Evolutionary conservation across 345 rosid genomes (phyloP).

Genomic region (Eucalyptus polyanthemos): DNA sequence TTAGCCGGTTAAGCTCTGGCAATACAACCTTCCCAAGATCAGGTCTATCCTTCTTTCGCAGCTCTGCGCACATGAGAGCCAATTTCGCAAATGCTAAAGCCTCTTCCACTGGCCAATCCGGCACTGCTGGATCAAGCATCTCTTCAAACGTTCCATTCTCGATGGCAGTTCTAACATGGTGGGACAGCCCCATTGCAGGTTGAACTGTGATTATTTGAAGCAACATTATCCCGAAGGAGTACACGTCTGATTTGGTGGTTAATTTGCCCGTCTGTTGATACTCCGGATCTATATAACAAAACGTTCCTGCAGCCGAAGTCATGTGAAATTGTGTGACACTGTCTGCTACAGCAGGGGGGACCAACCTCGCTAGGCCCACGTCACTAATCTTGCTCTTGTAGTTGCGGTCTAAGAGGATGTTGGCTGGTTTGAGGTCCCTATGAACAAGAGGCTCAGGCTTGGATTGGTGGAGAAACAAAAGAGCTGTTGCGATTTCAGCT

Average conservation of each 20-base stretch:
- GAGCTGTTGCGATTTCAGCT: constrained; percentile 75
- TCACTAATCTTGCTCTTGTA: constrained; percentile 88
- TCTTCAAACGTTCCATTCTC: constrained; percentile 49
- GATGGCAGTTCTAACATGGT: constrained; percentile 56
- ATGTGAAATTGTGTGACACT: constrained; percentile 74
- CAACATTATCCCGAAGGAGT: constrained; percentile 74
- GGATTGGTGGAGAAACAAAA: constrained; percentile 86
- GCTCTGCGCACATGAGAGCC: constrained; percentile 53
- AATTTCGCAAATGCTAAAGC: constrained; percentile 47
- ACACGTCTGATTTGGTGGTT: constrained; percentile 71
- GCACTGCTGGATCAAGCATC: constrained; percentile 49
- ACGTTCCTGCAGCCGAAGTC: constrained; percentile 93
- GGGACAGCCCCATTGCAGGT: constrained; percentile 84
- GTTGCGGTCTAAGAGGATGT: constrained; percentile 76
- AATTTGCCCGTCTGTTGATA: constrained; percentile 84
- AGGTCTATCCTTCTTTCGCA: constrained; percentile 80
- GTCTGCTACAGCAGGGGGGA: constrained; percentile 71
- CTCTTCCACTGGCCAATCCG: constrained; percentile 77
- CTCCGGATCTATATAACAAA: constrained; percentile 90
- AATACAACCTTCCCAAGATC: constrained; percentile 57
- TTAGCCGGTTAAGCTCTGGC: constrained; percentile 61
- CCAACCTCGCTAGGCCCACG: constrained; percentile 88
- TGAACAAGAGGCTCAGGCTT: constrained; percentile 98
- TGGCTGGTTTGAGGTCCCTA: constrained; percentile 89
- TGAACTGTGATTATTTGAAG: constrained; percentile 78